Conservation (phyloP, 768 basidiomycete species). For the Saitozyma sp. region DNA sequence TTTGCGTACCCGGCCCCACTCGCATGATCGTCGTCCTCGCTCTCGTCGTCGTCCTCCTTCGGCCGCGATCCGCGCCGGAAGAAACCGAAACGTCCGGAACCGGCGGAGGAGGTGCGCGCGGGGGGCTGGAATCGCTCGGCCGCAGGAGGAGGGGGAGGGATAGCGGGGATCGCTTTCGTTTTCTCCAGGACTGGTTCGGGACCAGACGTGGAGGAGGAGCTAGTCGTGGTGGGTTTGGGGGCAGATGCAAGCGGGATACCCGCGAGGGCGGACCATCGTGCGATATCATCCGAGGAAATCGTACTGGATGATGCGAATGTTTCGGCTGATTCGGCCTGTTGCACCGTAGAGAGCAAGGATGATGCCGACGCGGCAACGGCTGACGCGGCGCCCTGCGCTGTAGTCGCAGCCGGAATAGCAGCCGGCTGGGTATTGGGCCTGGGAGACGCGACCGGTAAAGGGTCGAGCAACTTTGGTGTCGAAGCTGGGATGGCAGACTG, state of each 20-base stretch:
- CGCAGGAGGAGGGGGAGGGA: conserved; percentile 18
- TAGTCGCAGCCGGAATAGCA: no score
- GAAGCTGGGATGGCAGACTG: no score
- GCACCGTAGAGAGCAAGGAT: conserved; percentile 15
- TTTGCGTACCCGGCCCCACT: conserved; percentile 30
- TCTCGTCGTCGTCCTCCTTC: conserved; percentile 14
- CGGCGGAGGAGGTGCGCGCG: not conserved
- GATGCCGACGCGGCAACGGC: no score
- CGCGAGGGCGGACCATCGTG: conserved; percentile 31
- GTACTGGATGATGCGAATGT: conserved; percentile 17
- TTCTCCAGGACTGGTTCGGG: conserved; percentile 4
- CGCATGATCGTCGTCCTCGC: conserved; percentile 19
- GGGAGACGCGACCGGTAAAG: no score
- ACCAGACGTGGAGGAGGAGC: not conserved
- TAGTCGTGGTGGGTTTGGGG: no score
- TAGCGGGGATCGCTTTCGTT: conserved; percentile 16
- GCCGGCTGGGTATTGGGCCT: no score
- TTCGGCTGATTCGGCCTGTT: conserved; percentile 32
- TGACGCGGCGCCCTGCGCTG: no score
- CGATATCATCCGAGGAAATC: conserved; percentile 31
- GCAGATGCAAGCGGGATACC: conserved; percentile 21
- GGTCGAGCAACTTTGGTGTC: no score
- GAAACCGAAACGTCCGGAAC: conserved; percentile 18
- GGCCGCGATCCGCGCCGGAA: conserved; percentile 9
- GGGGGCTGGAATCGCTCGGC: not conserved